Evolutionary conservation across 768 basidiomycete genomes (phyloP), one percentile per base, ranked within the genome.

Genomic region (Punctularia strigosozonata): DNA sequence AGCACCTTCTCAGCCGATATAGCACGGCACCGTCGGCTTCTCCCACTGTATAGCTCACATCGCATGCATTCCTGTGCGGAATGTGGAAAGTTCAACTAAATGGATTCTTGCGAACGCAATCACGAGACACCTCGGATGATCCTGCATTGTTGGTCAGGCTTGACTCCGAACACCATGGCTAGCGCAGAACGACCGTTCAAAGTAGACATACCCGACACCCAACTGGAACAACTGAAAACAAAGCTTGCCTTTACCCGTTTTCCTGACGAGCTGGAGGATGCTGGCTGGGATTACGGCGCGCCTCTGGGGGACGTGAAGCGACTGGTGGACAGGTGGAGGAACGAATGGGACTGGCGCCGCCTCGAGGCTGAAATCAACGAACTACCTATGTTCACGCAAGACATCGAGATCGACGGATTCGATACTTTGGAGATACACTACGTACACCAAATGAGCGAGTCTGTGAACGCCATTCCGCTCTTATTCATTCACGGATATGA

Each of bases 181-280:
- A n/a, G n/a, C n/a, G 10, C 13, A 19, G 70, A 71, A 43, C 43
- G 45, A 5, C 54, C 66, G 0, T 80, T 76, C 66, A 60, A 49
- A 25, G 64, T 80, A 25, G 37, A 62, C 5, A 47, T 80, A 10
- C 41, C 73, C 0, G 69, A 71, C 31, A 50, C 50, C 1, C 49
- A 61, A 13, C 51, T 80, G 19, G 48, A 53, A 0, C 21, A 55
- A 12, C 60, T 79, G 12, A 52, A 52, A 5, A 47, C 52, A 30
- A 79, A 74, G 44, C 69, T 80, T 10, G 58, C 55, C 0, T 58
- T 71, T 13, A 50, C 65, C 0, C 56, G 51, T 1, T 62, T 77
- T n/a, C 78, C 78, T 0, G 72, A 77, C 47, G 76, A 79, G 43
- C 59, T 80, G 2, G 61, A 73, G 7, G 61, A 64, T 17, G 68